Evolutionary conservation across 1,139 yeast genomes (phyloP).

Genomic region (Kodamaea sp.): DNA sequence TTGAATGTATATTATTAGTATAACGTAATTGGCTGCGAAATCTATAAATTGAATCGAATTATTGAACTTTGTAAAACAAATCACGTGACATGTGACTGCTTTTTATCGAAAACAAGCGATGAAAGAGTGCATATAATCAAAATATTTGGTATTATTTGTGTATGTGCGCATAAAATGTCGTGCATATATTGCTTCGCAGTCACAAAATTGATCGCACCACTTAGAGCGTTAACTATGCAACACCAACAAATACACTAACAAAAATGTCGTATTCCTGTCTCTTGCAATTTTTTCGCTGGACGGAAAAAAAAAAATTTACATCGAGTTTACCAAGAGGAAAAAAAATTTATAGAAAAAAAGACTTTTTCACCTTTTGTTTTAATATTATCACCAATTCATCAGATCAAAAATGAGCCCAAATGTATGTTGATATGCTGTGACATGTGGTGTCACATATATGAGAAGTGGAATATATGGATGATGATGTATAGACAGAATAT

Average conservation of each 20-base stretch:
- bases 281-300: background rate
- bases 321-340: slow-evolving; percentile 3
- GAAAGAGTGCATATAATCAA: too few species aligned
- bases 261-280: slow-evolving; percentile 4
- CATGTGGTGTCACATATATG: too few species aligned
- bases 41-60: too few species aligned
- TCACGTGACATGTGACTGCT: slow-evolving; percentile 10
- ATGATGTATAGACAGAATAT: too few species aligned
- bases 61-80: background rate
- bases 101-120: background rate
- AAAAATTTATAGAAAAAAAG: slow-evolving; percentile 16
- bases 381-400: slow-evolving; percentile 22
- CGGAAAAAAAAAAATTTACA: background rate
- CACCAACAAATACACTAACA: background rate
- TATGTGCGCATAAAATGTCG: too few species aligned
- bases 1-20: background rate
- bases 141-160: too few species aligned
- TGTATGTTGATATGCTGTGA: slow-evolving; percentile 20
- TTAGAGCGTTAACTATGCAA: background rate
- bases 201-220: too few species aligned
- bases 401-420: slow-evolving; percentile 33
- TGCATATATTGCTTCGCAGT: too few species aligned
- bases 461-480: too few species aligned
- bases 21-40: too few species aligned
- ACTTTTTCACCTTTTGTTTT: slow-evolving; percentile 16